These are phyloP conservation scores for Selaginella tamariscina DNA, from an alignment of 75 land plant species.

Conservation along the genomic window DNA sequence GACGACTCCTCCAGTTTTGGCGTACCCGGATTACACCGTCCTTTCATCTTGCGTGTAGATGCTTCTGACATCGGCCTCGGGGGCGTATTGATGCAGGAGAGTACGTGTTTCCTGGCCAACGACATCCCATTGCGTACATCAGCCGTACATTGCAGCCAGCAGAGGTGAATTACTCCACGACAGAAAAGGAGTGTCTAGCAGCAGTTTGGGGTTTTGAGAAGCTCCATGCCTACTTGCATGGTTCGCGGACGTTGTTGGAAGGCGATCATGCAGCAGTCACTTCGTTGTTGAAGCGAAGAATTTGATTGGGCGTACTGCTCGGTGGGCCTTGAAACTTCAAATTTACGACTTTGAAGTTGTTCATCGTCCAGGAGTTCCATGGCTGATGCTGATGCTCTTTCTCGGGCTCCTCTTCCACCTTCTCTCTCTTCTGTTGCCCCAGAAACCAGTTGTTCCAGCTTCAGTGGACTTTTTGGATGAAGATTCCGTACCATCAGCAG, in stretches of 20 bases:
- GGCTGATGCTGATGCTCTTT: conserved; percentile 3
- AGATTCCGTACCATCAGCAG: neutral
- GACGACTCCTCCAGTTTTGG: neutral
- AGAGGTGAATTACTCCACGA: conserved; percentile 13
- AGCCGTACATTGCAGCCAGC: neutral
- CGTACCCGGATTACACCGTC: neutral
- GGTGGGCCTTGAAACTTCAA: neutral
- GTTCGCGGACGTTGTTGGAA: conserved; percentile 4
- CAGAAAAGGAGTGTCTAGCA: conserved; percentile 13
- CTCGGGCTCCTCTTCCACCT: neutral
- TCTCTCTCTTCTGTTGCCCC: neutral
- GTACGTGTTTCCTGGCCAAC: neutral
- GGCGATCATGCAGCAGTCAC: neutral
- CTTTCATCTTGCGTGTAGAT: neutral
- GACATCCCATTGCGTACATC: conserved; percentile 7
- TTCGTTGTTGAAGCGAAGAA: neutral
- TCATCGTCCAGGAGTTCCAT: neutral
- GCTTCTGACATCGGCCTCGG: neutral
- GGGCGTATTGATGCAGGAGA: neutral
- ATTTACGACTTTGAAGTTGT: neutral
- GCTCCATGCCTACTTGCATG: conserved; percentile 14
- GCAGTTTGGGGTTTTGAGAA: conserved; percentile 14
- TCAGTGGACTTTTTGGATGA: neutral
- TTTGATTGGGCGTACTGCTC: neutral
- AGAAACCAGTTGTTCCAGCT: neutral